Base-by-base conservation (phyloP, 2,329 filamentous ascomycete species). In the Coniochaeta prunicola region DNA sequence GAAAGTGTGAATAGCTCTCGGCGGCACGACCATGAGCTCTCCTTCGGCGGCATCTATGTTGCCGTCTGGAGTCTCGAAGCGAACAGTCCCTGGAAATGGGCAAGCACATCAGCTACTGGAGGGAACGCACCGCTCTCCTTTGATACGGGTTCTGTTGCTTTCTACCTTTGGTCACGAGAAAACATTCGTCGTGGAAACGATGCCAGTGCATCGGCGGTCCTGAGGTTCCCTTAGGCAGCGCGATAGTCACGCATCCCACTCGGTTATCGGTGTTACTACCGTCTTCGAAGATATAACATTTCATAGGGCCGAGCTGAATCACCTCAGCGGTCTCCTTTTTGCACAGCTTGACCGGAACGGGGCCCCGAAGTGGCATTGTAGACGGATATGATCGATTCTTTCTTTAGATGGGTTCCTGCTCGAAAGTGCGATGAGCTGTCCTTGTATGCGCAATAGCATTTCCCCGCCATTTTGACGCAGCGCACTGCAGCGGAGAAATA, bases 121-220 rank as follows among this genome's bases (percentile, higher is more conserved):
- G 15, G 4, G 7, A n/a, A 2, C n/a, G n/a, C 9, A 5, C 12
- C 4, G 8, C 8, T 24, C 19, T 10, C 40, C 4, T 10, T 10
- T 21, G 28, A 31, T 15, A 4, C 34, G 21, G 19, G 28, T 28
- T 15, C 13, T 3, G 31, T 15, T 13, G 4, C 13, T 15, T 13
- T 17, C 3, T 34, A 69, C 69, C 70, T 59, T 73, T 73, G 10
- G 67, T 70, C 3, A 73, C 65, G 54, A 73, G 64, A 61, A 73
- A 74, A 48, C 70, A 63, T 60, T 74, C 71, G 53, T 74, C 71
- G 48, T 73, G 71, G 42, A 73, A 72, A 5, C 71, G 67, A 58
- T 73, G 71, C 71, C 71, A 73, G 36, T 73, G 71, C 71, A 74
- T 71, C 15, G 70, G 71, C 31, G 71, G 71, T 1, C 71, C 71